These are phyloP conservation scores for Paramecium sonneborni DNA, from an alignment of 73 alveolate species.

Conservation along the genomic window DNA sequence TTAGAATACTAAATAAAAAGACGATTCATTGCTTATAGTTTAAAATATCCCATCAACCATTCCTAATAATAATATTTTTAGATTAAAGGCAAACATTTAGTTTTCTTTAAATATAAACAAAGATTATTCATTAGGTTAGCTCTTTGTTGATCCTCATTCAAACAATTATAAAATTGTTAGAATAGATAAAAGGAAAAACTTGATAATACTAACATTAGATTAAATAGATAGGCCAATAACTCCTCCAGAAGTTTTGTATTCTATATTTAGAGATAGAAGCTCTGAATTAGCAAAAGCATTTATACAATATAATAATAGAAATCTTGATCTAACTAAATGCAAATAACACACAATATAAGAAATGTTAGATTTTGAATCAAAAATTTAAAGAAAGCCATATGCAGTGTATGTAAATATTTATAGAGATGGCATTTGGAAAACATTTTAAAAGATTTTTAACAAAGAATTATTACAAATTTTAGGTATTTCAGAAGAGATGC, in stretches of 20 bases:
- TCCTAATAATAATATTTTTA: background rate
- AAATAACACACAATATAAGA: background rate
- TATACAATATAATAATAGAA: background rate
- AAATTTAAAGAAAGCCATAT: background rate
- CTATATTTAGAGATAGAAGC: background rate
- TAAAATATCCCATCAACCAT: background rate
- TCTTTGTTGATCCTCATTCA: background rate
- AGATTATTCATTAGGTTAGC: background rate
- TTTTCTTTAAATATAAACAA: background rate
- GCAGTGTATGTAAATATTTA: background rate
- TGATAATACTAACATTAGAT: background rate
- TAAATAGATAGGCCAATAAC: background rate
- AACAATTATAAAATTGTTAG: background rate
- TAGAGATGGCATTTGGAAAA: background rate
- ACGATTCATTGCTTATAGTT: background rate
- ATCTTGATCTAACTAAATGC: background rate
- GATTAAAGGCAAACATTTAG: background rate
- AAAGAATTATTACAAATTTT: background rate
- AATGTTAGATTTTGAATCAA: background rate
- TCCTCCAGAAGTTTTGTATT: background rate
- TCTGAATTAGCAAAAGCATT: background rate
- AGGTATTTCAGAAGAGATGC: background rate
- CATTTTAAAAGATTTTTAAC: background rate
- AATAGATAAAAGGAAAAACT: slow-evolving; percentile 2
- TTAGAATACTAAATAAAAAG: background rate